phyloP scores from a whole-genome alignment of 2,329 filamentous ascomycete species.

The Phoma sp. region DNA sequence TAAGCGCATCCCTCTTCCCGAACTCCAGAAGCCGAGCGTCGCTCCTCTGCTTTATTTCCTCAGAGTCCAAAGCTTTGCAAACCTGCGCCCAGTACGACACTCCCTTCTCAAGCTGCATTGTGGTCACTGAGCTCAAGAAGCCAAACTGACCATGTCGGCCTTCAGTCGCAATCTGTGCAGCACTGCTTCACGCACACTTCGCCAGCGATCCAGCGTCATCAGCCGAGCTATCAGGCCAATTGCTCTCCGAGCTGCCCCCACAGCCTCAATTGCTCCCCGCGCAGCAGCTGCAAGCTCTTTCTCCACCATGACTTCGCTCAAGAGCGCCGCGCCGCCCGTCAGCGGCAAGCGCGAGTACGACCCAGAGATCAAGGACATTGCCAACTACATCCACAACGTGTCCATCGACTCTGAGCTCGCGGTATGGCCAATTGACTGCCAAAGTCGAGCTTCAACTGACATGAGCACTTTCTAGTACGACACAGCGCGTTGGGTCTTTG shows the following conservation, averaged over 20 bases:
- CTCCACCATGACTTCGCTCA: conserved; percentile 48
- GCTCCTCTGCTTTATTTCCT: conserved; percentile 28
- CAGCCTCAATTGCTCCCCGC: conserved; percentile 31
- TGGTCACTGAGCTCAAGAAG: conserved; percentile 42
- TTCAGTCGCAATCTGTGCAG: conserved; percentile 52
- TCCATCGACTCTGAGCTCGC: conserved; percentile 90
- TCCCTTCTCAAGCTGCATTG: conserved; percentile 41
- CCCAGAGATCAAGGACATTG: conserved; percentile 93
- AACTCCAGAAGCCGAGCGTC: conserved; percentile 35
- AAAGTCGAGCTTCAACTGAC: conserved; percentile 21
- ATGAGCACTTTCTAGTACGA: conserved; percentile 69
- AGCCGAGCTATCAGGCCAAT: conserved; percentile 48
- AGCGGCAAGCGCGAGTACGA: conserved; percentile 69
- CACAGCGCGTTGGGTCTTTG: conserved; percentile 93
- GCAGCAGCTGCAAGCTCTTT: conserved; percentile 38
- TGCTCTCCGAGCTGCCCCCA: conserved; percentile 37
- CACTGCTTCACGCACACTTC: conserved; percentile 47
- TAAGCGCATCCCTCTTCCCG: conserved; percentile 28
- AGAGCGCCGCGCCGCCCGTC: conserved; percentile 42
- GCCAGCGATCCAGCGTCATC: conserved; percentile 42
- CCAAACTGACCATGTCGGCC: conserved; percentile 51
- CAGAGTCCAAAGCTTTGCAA: conserved; percentile 29
- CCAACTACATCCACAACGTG: conserved; percentile 91
- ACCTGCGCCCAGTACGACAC: conserved; percentile 43
- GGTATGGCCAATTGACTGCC: conserved; percentile 62